phyloP scores from a whole-genome alignment of 2,329 filamentous ascomycete species.

The Aspergillus fructus region DNA sequence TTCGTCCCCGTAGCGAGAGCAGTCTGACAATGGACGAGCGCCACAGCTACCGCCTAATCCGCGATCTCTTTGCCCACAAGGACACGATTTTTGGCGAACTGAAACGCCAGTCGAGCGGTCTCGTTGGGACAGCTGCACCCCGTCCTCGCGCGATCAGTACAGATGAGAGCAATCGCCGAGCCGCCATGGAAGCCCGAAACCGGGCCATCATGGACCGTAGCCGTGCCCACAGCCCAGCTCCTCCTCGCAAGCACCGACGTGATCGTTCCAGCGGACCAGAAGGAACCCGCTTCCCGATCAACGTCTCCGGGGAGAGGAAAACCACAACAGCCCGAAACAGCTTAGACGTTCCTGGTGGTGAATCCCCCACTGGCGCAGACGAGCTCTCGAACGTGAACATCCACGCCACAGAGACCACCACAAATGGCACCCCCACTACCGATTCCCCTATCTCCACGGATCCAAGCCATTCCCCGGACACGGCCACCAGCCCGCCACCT shows the following conservation, averaged over 20 bases:
- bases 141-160: conserved; percentile 87
- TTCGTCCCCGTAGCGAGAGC: conserved; percentile 82
- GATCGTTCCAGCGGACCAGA: conserved; percentile 72
- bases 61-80: conserved; percentile 91
- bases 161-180: conserved; percentile 91
- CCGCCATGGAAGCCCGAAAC: conserved; percentile 90
- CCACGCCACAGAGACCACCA: conserved; percentile 27
- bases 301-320: conserved; percentile 57
- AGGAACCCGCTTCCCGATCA: conserved; percentile 84
- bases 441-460: conserved; percentile 28
- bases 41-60: conserved; percentile 84
- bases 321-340: conserved; percentile 60
- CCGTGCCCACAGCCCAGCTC: conserved; percentile 69
- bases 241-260: conserved; percentile 62
- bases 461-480: conserved; percentile 26
- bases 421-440: conserved; percentile 44
- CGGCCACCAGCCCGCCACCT: conserved; percentile 31
- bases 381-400: conserved; percentile 27
- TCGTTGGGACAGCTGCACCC: conserved; percentile 52
- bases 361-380: conserved; percentile 41
- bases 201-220: conserved; percentile 71
- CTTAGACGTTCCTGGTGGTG: conserved; percentile 73
- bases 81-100: conserved; percentile 93
- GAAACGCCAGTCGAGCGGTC: conserved; percentile 64
- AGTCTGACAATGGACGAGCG: conserved; percentile 94